A percentile compares a stretch with the other conserved stretches of the same genome.
phyloP scores from a whole-genome alignment of 352 stramenopile species.

The Pythium plurisporium region DNA sequence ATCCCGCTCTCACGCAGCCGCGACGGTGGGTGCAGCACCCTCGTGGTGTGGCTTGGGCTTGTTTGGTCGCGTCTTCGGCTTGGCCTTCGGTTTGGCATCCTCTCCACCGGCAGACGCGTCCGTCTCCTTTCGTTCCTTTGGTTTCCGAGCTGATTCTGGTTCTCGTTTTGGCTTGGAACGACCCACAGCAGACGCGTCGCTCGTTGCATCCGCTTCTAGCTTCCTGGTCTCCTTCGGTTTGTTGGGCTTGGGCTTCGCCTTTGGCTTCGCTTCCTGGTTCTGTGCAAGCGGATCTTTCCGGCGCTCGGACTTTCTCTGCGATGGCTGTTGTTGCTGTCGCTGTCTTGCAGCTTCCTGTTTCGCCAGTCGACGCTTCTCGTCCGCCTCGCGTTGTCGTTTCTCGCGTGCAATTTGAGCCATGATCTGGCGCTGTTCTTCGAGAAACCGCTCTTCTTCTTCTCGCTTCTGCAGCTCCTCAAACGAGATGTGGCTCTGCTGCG shows the following conservation, averaged over 20 bases:
- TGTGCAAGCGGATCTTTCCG: not conserved
- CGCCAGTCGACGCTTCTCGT: slow-evolving; percentile 5
- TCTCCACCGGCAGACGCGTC: not conserved
- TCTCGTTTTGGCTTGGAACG: not conserved
- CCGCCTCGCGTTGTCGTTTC: slow-evolving; percentile 23
- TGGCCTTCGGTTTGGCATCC: not conserved
- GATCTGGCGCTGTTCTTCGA: slow-evolving; percentile 66
- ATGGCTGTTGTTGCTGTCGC: not conserved
- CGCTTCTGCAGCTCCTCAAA: slow-evolving; percentile 59
- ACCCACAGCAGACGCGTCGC: slow-evolving; percentile 9
- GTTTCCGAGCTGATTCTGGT: not conserved
- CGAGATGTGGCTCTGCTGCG: slow-evolving; percentile 41
- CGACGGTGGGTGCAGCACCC: not conserved
- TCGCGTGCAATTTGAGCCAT: slow-evolving; percentile 50
- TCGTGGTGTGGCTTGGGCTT: slow-evolving; percentile 1
- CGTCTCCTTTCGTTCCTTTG: not conserved
- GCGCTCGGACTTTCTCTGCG: not conserved
- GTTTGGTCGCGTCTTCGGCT: not conserved
- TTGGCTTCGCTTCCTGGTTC: not conserved
- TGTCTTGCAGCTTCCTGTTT: slow-evolving; percentile 1
- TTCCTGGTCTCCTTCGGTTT: slow-evolving; percentile 1
- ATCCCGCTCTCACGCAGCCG: slow-evolving; percentile 2
- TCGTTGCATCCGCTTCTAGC: slow-evolving; percentile 24
- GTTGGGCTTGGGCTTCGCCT: slow-evolving; percentile 1
- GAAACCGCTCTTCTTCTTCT: slow-evolving; percentile 54